phyloP scores from a whole-genome alignment of 176 grass and related monocot species.

The Rhynchospora breviuscula region DNA sequence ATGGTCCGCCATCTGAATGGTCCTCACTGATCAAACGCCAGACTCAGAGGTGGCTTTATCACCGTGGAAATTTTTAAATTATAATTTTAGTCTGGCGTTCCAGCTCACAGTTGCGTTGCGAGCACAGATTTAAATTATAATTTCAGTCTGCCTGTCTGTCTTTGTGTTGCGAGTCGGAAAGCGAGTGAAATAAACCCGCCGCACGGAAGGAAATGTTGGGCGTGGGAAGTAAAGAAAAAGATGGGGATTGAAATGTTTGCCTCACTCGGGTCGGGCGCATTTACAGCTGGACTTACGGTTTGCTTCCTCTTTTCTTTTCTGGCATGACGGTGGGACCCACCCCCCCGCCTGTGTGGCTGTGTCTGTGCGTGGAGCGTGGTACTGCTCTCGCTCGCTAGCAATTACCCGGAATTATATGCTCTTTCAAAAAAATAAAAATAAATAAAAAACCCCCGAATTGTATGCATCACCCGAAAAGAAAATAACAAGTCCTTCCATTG shows the following conservation, averaged over 20 bases:
- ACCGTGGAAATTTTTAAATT: slow-evolving; percentile 23
- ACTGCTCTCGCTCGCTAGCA: not conserved
- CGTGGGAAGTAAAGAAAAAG: not conserved
- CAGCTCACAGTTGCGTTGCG: slow-evolving; percentile 5
- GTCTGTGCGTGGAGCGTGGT: too few species aligned
- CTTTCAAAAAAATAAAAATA: too few species aligned
- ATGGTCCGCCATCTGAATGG: not conserved
- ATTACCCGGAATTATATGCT: too few species aligned
- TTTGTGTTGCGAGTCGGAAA: not conserved
- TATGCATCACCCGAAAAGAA: not conserved
- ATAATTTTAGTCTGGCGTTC: slow-evolving; percentile 15
- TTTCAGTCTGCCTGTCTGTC: too few species aligned
- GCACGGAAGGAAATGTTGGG: not conserved
- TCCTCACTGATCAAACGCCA: too few species aligned
- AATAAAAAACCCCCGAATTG: too few species aligned
- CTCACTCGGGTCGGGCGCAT: not conserved
- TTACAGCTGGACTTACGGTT: slow-evolving; percentile 31
- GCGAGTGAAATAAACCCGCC: not conserved
- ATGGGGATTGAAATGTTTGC: not conserved
- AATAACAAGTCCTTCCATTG: too few species aligned
- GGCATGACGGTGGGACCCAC: slow-evolving; percentile 13
- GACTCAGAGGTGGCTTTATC: slow-evolving; percentile 30
- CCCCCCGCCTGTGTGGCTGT: too few species aligned
- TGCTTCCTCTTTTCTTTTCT: not conserved
- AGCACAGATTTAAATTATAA: too few species aligned